Evolutionary conservation across 805 yeast species (phyloP).

Genomic region (Lipomyces oligophaga): DNA sequence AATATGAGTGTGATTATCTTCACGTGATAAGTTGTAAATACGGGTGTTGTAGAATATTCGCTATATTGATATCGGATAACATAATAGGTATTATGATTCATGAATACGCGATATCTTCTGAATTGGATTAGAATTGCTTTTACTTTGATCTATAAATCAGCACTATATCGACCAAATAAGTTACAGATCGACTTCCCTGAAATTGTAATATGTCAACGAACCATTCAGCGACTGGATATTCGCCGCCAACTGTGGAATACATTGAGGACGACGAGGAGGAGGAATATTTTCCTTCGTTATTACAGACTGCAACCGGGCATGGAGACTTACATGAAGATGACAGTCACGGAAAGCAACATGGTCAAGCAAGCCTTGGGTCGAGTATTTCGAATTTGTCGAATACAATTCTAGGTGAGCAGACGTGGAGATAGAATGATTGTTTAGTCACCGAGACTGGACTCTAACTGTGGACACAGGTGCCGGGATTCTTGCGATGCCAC

Average conservation of each 20-base stretch:
- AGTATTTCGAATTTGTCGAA: conserved; percentile 51
- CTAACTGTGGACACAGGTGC: conserved; percentile 50
- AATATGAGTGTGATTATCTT: no score
- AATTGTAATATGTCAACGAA: no score
- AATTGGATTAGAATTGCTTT: no score
- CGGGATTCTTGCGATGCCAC: conserved; percentile 73
- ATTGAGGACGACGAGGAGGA: conserved; percentile 26
- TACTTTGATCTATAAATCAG: no score
- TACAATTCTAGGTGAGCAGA: conserved; percentile 45
- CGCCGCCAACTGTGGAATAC: conserved; percentile 20
- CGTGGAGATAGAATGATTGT: neutral
- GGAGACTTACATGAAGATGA: conserved; percentile 6
- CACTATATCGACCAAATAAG: no score
- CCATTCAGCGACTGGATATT: no score
- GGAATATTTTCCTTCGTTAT: conserved; percentile 2
- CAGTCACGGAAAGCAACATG: conserved; percentile 7
- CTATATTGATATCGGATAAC: no score
- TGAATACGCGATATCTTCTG: no score
- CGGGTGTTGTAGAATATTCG: no score
- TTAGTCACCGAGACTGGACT: neutral
- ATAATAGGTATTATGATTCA: no score
- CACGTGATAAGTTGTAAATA: no score
- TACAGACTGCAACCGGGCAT: neutral
- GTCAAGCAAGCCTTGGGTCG: conserved; percentile 22
- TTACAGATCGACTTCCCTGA: no score